Conservation (phyloP, 2,329 filamentous ascomycete genomes). For the Periconia macrospinosa region DNA sequence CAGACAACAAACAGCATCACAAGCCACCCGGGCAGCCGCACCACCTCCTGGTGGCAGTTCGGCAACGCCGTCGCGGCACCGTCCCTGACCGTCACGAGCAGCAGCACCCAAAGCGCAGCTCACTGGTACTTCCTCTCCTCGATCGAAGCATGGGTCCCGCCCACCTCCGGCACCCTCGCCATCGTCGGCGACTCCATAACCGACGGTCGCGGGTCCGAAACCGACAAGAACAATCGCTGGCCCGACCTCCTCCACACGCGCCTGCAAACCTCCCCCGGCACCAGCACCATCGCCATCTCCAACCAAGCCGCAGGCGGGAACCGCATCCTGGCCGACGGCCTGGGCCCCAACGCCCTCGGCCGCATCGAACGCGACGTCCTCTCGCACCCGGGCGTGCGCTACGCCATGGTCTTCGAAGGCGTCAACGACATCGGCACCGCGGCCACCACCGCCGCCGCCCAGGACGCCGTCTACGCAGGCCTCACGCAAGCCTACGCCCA, state of each 20-base stretch:
- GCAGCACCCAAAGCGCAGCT: conserved; percentile 40
- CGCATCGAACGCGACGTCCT: conserved; percentile 65
- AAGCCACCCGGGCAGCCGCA: conserved; percentile 66
- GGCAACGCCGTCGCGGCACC: conserved; percentile 59
- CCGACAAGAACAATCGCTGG: conserved; percentile 58
- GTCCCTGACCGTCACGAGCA: conserved; percentile 49
- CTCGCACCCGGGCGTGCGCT: conserved; percentile 56
- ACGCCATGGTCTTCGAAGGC: conserved; percentile 66
- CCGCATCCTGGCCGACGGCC: conserved; percentile 60
- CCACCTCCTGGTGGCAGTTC: conserved; percentile 60
- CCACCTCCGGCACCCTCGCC: conserved; percentile 49
- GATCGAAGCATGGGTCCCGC: conserved; percentile 58
- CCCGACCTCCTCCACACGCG: conserved; percentile 42
- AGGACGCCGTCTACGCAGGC: conserved; percentile 51
- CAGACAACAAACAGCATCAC: conserved; percentile 63
- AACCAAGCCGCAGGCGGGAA: conserved; percentile 71
- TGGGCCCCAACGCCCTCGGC: conserved; percentile 61
- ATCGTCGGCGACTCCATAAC: conserved; percentile 67
- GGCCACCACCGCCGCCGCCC: conserved; percentile 47
- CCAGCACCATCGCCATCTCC: conserved; percentile 54
- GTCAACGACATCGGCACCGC: conserved; percentile 64
- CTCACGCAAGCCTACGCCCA: conserved; percentile 62
- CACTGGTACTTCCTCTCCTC: conserved; percentile 62
- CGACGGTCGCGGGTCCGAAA: conserved; percentile 62
- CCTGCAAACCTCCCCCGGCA: conserved; percentile 43